Percentiles rank a stretch among this genome's conserved stretches.
Evolutionary conservation across 257 asterid species (phyloP).

Genomic region (Salvia rosmarinus): DNA sequence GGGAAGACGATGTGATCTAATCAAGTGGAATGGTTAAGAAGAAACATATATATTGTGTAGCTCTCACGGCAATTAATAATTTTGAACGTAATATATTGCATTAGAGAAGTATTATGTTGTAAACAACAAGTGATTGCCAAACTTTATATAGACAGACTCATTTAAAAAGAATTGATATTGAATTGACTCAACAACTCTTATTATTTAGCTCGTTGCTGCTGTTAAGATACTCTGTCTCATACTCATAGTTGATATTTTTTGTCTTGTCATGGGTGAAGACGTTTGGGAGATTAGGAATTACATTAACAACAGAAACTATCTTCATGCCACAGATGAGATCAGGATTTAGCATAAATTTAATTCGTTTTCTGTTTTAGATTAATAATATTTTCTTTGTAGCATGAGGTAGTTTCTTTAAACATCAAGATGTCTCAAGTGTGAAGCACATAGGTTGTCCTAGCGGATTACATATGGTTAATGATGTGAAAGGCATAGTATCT

Average conservation of each 20-base stretch:
- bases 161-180: neutral
- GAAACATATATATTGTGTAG: neutral
- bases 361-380: neutral
- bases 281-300: conserved; percentile 4
- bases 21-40: neutral
- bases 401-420: neutral
- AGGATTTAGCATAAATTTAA: conserved; percentile 1
- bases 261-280: neutral
- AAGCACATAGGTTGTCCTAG: neutral
- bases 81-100: neutral
- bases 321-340: neutral
- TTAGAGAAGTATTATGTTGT: neutral
- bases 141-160: neutral
- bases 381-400: neutral
- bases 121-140: neutral
- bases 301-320: neutral
- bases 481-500: neutral
- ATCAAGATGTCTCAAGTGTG: neutral
- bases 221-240: conserved; percentile 3
- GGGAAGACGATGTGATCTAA: neutral
- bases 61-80: neutral
- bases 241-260: neutral
- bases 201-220: neutral
- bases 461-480: neutral
- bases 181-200: neutral